Evolutionary conservation across 1,139 yeast species (phyloP).

Genomic region (Zygotorulaspora mrakii): DNA sequence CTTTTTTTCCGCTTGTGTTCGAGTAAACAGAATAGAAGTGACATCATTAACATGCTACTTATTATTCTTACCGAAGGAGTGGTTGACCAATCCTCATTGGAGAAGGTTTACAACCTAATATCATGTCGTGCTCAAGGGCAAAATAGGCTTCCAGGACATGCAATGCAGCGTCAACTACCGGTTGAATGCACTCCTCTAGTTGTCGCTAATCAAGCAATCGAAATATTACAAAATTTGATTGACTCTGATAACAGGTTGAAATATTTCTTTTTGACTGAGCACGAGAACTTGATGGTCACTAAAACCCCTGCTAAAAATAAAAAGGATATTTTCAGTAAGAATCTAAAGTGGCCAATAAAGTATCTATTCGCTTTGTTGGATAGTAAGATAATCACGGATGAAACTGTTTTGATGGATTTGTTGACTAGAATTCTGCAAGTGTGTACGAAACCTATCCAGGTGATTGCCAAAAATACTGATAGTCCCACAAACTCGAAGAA

Average conservation of each 20-base stretch:
- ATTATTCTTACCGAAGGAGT: conserved; percentile 75
- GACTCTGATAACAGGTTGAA: conserved; percentile 68
- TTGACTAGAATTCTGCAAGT: conserved; percentile 72
- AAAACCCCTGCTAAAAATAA: conserved; percentile 37
- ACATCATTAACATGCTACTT: conserved; percentile 66
- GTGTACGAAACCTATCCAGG: conserved; percentile 67
- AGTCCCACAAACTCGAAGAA: conserved; percentile 26
- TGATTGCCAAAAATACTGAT: conserved; percentile 41
- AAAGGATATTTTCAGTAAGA: conserved; percentile 43
- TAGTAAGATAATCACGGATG: conserved; percentile 61
- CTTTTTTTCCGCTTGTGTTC: conserved; percentile 65
- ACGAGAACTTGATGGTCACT: conserved; percentile 57
- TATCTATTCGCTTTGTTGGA: conserved; percentile 60
- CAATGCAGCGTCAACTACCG: conserved; percentile 43
- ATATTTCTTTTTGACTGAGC: conserved; percentile 76
- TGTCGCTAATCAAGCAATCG: conserved; percentile 75
- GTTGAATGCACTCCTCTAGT: conserved; percentile 62
- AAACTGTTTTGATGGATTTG: conserved; percentile 70
- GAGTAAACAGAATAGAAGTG: conserved; percentile 74
- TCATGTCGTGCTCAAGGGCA: conserved; percentile 39
- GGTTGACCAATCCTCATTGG: conserved; percentile 56
- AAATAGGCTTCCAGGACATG: conserved; percentile 18
- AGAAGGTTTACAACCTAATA: conserved; percentile 60
- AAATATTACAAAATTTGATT: conserved; percentile 66
- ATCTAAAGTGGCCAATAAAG: conserved; percentile 68